Base-by-base conservation (phyloP, 108 stramenopile species). In the Bacterosira constricta region DNA sequence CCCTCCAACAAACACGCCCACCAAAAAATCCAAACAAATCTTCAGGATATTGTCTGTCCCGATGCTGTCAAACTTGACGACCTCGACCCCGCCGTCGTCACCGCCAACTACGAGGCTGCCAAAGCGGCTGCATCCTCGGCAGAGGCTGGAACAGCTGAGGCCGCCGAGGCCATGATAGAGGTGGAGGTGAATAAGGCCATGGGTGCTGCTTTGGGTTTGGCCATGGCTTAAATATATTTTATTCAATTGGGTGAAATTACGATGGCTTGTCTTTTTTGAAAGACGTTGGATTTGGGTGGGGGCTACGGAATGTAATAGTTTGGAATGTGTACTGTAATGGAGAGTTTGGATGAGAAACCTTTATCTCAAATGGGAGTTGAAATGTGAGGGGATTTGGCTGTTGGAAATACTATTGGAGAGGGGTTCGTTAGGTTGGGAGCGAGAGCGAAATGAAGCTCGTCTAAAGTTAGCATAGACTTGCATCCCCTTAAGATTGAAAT, bases 11-110 rank as follows among this genome's bases (percentile, higher is more conserved):
- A 3, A 30, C 44, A 20, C 44, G 30, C 25, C 25, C 42, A 52
- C 25, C 41, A 36, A 30, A 25, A 41, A 26, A 37, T 32, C 42
- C 27, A 63, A 65, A 63, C 34, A 39, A 12, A 50, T 34, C 53
- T 49, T 12, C 75, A 96, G 92, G 98, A 99, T 63, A 88, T 99
- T 60, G 79, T 95, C 29, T 96, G 95, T 67, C 95, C 96, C 52
- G 98, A 99, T 75, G 97, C 96, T 47, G 97, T 97, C 41, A 94
- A 94, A 69, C 59, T 99, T 27, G 97, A 97, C 68, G 98, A 99
- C 62, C 66, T 99, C 42, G 98, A 99, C 71, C 61, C 80, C 17
- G 72, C 83, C 29, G 96, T 90, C 54, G 90, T 97, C 10, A 56
- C 83, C 37, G 71, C 79, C 29, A 83, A 84, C 67, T 93, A 80